Base-by-base conservation (phyloP, 768 basidiomycete genomes). In the Suillus subluteus region DNA sequence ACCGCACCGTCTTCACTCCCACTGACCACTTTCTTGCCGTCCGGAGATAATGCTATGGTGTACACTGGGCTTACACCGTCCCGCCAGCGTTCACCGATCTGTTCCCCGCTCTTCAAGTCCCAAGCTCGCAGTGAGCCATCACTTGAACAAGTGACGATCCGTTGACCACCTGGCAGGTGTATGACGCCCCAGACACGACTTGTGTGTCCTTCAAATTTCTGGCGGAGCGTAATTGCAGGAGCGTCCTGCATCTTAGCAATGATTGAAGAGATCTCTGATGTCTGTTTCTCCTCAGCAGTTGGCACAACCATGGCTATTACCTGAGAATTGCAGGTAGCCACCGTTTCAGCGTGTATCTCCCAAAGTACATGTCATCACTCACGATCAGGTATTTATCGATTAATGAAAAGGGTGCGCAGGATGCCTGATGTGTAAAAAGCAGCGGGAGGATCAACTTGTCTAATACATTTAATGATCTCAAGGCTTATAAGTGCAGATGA, bases 121-220 rank as follows among this genome's bases (percentile, higher is more conserved):
- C 55, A 56, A 21, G 35, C 32, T 12, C 55, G 55, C 21, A 56
- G 55, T 18, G 55, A 56, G 21, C 30, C 55, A 21, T 56, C 55
- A 9, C 9, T 12, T 9, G 55, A 56, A 56, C 32, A 56, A 35
- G 55, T 56, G 9, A 56, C 21, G 32, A 56, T 56, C 18, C 32
- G 55, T 12, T 56, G 55, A 11, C 55, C 32, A 18, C 32, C 55
- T 56, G 21, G 55, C 32, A 56, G 55, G 12, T 56, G 55, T 56
- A 56, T 56, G 32, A 35, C 55, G 11, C 55, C 55, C 21, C 18
- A 21, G 30, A 56, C 32, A 18, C 32, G 11, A 12, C 21, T 6
- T 9, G 55, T 56, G 30, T 56, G 55, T n/a, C 55, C 55, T 32
- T 32, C 11, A 35, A 56, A 56, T 35, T 56, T 56, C 5, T 32